These are phyloP conservation scores for Phaeosphaeriaceae sp. DNA, from an alignment of 2,329 filamentous ascomycete species.

Conservation along the genomic window DNA sequence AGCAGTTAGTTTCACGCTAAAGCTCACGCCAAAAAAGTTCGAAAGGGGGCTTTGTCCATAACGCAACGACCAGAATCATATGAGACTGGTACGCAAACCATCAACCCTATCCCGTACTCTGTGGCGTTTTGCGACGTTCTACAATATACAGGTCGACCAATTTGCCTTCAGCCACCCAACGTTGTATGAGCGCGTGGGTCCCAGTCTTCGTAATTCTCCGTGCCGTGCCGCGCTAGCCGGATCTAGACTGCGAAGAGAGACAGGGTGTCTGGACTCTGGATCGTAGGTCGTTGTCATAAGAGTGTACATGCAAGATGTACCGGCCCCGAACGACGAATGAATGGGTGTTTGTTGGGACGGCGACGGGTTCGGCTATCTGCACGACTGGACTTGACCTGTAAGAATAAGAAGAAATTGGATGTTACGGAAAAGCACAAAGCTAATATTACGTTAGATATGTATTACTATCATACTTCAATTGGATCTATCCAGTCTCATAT, in stretches of 20 bases:
- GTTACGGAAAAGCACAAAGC: not conserved
- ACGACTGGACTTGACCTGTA: constrained; percentile 3
- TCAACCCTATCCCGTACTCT: not conserved
- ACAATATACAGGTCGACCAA: not conserved
- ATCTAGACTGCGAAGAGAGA: not conserved
- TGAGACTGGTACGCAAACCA: not conserved
- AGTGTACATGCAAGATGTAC: not conserved
- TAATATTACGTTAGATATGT: constrained; percentile 2
- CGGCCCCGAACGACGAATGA: constrained; percentile 2
- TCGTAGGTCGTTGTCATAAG: no score
- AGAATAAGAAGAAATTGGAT: not conserved
- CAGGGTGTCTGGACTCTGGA: not conserved
- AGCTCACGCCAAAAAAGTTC: not conserved
- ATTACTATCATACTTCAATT: constrained; percentile 21
- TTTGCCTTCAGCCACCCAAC: not conserved
- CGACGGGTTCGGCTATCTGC: not conserved
- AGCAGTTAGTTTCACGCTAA: constrained; percentile 1
- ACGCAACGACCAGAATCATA: not conserved
- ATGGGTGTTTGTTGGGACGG: not conserved
- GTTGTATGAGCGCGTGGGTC: not conserved
- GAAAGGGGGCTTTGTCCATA: not conserved
- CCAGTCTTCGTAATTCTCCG: not conserved
- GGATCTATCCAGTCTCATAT: constrained; percentile 25
- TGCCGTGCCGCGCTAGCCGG: not conserved
- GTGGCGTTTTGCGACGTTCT: not conserved